These are phyloP conservation scores for Rhododendron williamsianum DNA, from an alignment of 148 eudicot genomes.

Conservation along the genomic window DNA sequence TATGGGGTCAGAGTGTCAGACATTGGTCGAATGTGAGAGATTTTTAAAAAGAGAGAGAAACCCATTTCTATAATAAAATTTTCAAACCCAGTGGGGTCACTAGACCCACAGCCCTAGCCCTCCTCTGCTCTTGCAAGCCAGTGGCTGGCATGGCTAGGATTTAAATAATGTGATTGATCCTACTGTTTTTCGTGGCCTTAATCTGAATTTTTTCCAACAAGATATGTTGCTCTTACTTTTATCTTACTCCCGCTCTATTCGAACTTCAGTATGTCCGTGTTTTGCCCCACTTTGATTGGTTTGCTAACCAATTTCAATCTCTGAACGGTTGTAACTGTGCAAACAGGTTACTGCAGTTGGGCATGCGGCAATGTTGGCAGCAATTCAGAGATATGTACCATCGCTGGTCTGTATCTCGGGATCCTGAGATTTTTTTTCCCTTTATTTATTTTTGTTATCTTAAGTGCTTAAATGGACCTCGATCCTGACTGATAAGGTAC, in stretches of 20 bases:
- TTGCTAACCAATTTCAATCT: not conserved
- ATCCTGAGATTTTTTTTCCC: not conserved
- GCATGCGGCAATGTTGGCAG: slow-evolving; percentile 98
- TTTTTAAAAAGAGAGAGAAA: not conserved
- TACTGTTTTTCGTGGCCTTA: not conserved
- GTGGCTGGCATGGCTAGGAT: not conserved
- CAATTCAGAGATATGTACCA: slow-evolving; percentile 91
- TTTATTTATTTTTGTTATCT: not conserved
- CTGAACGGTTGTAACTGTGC: slow-evolving; percentile 10
- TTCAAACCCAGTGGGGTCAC: not conserved
- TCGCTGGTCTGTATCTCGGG: slow-evolving; percentile 49
- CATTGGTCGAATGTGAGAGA: not conserved
- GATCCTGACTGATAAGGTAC: not conserved
- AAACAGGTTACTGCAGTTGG: slow-evolving; percentile 98
- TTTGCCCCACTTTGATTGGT: not conserved
- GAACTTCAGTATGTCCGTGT: not conserved
- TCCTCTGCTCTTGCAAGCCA: not conserved
- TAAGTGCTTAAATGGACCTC: not conserved
- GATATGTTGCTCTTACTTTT: not conserved
- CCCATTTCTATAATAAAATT: not conserved
- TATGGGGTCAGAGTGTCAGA: not conserved
- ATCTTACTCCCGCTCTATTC: not conserved
- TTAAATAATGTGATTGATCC: not conserved
- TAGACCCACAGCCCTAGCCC: not conserved
- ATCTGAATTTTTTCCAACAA: not conserved